Evolutionary conservation across 306 rosid species (phyloP).

Genomic region (Arachis hypogaea): DNA sequence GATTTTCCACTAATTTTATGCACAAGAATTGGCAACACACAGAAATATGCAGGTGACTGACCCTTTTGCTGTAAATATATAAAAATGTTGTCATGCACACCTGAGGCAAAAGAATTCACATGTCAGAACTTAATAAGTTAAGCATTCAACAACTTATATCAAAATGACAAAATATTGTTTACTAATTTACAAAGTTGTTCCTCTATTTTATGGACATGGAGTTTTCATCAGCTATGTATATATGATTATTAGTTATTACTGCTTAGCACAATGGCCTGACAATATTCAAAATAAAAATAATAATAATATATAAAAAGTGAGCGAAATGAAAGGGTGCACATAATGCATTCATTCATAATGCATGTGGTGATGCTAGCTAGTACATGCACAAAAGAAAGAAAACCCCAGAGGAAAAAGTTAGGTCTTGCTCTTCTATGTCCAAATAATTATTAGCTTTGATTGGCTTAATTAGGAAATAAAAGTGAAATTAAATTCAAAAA

Average conservation of each 20-base stretch:
- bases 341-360: too few species aligned
- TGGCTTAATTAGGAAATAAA: background rate
- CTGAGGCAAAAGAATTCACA: slow-evolving; percentile 10
- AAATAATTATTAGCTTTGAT: background rate
- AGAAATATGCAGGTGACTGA: background rate
- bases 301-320: too few species aligned
- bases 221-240: slow-evolving; percentile 25
- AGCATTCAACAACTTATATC: slow-evolving; percentile 9
- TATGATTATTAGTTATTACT: too few species aligned
- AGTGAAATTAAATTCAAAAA: background rate
- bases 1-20: background rate
- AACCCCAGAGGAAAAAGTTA: background rate
- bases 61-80: slow-evolving; percentile 11
- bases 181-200: background rate
- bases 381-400: too few species aligned
- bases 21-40: background rate
- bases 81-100: slow-evolving; percentile 19
- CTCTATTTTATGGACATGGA: slow-evolving; percentile 30
- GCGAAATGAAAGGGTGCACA: background rate
- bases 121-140: background rate
- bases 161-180: slow-evolving; percentile 17
- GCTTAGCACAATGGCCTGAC: background rate
- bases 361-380: too few species aligned
- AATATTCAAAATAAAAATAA: background rate
- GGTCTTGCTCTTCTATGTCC: background rate